A percentile compares a stretch with the other conserved stretches of the same genome.
phyloP scores from a whole-genome alignment of 2,329 filamentous ascomycete species.

The Torrubiellomyces zombiae region DNA sequence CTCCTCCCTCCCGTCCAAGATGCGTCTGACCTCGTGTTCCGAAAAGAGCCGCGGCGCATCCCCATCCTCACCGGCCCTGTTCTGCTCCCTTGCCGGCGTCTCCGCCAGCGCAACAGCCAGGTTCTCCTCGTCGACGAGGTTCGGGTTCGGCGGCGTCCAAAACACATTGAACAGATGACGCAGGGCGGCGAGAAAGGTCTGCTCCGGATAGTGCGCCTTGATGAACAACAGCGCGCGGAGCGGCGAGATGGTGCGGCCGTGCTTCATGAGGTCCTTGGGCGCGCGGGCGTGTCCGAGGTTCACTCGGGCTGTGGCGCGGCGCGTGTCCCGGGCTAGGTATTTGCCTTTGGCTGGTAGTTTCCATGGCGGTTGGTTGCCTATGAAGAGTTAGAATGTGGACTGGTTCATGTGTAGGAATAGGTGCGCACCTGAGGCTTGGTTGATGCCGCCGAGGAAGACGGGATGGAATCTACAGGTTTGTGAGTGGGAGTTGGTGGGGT shows the following conservation, averaged over 20 bases:
- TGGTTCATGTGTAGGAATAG: background rate
- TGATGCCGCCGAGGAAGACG: slow-evolving; percentile 54
- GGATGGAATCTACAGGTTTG: slow-evolving; percentile 42
- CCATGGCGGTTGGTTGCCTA: slow-evolving; percentile 65
- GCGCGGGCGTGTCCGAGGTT: slow-evolving; percentile 18
- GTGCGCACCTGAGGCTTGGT: slow-evolving; percentile 34
- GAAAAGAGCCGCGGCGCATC: slow-evolving; percentile 25
- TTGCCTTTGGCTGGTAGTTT: slow-evolving; percentile 47
- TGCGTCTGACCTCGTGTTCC: slow-evolving; percentile 31
- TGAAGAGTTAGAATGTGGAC: background rate
- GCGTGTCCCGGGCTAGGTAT: slow-evolving; percentile 30
- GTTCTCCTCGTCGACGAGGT: slow-evolving; percentile 42
- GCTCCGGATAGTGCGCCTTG: slow-evolving; percentile 35
- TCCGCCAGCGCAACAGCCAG: slow-evolving; percentile 22
- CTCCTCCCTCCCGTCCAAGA: slow-evolving; percentile 35
- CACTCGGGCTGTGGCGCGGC: slow-evolving; percentile 20
- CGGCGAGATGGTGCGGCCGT: slow-evolving; percentile 31
- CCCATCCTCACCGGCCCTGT: background rate
- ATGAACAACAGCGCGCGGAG: slow-evolving; percentile 51
- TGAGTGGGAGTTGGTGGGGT: background rate
- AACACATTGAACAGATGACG: slow-evolving; percentile 40
- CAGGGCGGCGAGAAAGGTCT: slow-evolving; percentile 35
- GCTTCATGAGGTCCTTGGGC: slow-evolving; percentile 26
- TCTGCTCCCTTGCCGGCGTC: too few species aligned
- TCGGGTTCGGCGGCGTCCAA: slow-evolving; percentile 41